phyloP scores from a whole-genome alignment of 441 rosid species.

The Aquilaria agallochum region DNA sequence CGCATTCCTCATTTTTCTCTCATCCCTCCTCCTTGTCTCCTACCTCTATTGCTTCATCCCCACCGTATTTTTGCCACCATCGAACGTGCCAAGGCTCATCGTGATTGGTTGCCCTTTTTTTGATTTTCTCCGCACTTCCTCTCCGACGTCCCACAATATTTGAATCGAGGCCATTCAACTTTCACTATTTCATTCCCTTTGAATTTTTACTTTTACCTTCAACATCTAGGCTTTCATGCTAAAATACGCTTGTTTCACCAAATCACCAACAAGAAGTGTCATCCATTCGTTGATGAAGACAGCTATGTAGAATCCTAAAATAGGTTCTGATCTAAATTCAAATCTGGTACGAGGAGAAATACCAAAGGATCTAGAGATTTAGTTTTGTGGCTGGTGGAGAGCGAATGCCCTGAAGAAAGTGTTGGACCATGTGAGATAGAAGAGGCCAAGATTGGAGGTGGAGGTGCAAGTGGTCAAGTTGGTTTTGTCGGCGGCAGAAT shows the following conservation, averaged over 20 bases:
- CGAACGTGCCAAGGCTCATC: constrained; percentile 78
- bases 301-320: constrained; percentile 71
- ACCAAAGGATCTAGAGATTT: constrained; percentile 62
- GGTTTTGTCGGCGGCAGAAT: constrained; percentile 38
- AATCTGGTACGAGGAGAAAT: constrained; percentile 63
- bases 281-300: constrained; percentile 59
- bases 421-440: constrained; percentile 81
- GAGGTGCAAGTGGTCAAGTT: constrained; percentile 67
- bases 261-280: constrained; percentile 69
- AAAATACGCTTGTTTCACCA: constrained; percentile 43
- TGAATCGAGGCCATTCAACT: constrained; percentile 68
- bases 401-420: constrained; percentile 66
- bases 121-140: constrained; percentile 61
- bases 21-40: constrained; percentile 6
- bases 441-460: constrained; percentile 70
- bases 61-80: constrained; percentile 25
- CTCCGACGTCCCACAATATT: constrained; percentile 89
- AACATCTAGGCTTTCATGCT: constrained; percentile 40
- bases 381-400: constrained; percentile 23
- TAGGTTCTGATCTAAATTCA: constrained; percentile 77
- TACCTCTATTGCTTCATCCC: constrained; percentile 2
- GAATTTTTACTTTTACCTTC: constrained; percentile 75
- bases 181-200: constrained; percentile 77
- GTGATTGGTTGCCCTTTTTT: constrained; percentile 36
- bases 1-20: no score